Conservation (phyloP, 306 rosid species). For the Lotus japonicus region DNA sequence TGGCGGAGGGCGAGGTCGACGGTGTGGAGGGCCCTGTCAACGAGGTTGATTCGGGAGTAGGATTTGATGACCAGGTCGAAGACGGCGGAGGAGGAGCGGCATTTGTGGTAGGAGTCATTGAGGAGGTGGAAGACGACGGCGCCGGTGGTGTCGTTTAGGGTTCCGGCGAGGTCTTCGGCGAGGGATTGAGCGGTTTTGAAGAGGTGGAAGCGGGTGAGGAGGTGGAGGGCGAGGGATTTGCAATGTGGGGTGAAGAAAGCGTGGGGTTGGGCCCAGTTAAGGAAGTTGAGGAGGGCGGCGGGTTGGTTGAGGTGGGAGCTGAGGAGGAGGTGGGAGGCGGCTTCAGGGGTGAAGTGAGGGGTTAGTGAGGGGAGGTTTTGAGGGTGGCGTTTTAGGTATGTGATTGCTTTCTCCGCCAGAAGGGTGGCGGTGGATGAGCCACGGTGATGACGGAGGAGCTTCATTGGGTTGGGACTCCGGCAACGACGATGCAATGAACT, state of each 20-base stretch:
- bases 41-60: slow-evolving; percentile 44
- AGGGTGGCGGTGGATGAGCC: slow-evolving; percentile 26
- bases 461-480: neutral
- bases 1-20: slow-evolving; percentile 46
- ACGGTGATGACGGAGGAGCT: slow-evolving; percentile 13
- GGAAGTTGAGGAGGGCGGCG: slow-evolving; percentile 50
- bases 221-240: slow-evolving; percentile 79
- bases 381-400: slow-evolving; percentile 66
- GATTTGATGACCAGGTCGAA: slow-evolving; percentile 71
- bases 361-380: slow-evolving; percentile 39
- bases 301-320: slow-evolving; percentile 51
- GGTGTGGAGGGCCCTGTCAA: slow-evolving; percentile 43
- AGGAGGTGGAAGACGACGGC: slow-evolving; percentile 46
- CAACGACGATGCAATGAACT: no score
- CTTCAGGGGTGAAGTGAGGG: slow-evolving; percentile 60
- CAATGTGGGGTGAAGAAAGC: slow-evolving; percentile 50
- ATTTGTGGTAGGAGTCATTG: slow-evolving; percentile 41
- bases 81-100: slow-evolving; percentile 62
- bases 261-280: slow-evolving; percentile 53
- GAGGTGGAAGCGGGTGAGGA: slow-evolving; percentile 76
- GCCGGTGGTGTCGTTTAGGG: slow-evolving; percentile 35
- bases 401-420: slow-evolving; percentile 56
- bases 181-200: slow-evolving; percentile 65
- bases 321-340: slow-evolving; percentile 68
- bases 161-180: slow-evolving; percentile 65